Evolutionary conservation across 805 yeast genomes (phyloP), one percentile per base, ranked within the genome.

Genomic region (Lipomyces spencermartinsiae): DNA sequence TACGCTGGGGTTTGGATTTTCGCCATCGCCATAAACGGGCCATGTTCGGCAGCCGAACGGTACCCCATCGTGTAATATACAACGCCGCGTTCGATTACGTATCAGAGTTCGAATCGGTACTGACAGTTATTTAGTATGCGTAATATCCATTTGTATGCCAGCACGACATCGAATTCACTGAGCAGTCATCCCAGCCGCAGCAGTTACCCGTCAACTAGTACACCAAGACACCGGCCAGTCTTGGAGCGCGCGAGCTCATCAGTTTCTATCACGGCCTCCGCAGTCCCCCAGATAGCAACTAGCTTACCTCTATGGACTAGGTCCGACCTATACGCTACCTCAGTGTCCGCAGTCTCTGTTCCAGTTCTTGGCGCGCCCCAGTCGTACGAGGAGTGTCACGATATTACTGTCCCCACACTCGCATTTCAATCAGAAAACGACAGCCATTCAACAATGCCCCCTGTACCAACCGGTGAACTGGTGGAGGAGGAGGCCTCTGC

Each of bases 161-260:
- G 12, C 22, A n/a, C 34, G 33, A 53, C 34, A 14, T 53, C 56
- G 56, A 25, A 53, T 29, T 31, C 56, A 53, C 56, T 31, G n/a
- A 25, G 56, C 56, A 25, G 56, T 31, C 34, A 53, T 53, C 56
- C 12, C 34, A 53, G 2, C 31, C 56, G 56, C 34, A 25, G 31
- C 56, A 53, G 56, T 43, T 25, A 25, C 29, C 22, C 22, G 1
- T 7, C 49, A 6, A 37, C 14, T 7, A 4, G 43, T 4, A n/a
- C 49, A 6, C 8, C 56, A 53, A 51, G 31, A 57, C 66, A 63
- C 25, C 59, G 66, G 35, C 66, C 66, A 2, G 54, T 31, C 29
- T 59, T 63, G 16, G 62, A 63, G 59, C 66, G 66, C 62, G 66
- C 66, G 10, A 34, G 62, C 54, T 58, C 59, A 25, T 58, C 66